Percentiles rank a stretch among this genome's conserved stretches.
Conservation (phyloP, 2,329 filamentous ascomycete genomes). For the Fusarium haematococcum region DNA sequence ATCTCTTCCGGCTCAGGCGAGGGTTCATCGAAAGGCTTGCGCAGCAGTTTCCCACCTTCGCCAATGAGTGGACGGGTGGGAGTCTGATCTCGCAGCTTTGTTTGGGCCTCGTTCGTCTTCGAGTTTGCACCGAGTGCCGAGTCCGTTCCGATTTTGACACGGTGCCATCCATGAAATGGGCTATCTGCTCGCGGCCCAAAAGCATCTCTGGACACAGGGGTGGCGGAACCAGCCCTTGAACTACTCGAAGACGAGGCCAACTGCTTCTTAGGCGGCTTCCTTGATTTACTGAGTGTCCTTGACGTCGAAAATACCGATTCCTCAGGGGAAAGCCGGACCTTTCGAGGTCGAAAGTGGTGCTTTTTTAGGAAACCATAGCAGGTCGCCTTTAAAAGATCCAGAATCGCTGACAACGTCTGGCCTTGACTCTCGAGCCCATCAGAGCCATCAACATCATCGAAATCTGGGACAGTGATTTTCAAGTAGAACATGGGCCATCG, state of each 20-base stretch:
- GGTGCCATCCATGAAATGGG: conserved; percentile 54
- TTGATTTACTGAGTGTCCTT: conserved; percentile 29
- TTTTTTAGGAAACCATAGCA: conserved; percentile 80
- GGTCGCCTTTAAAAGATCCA: conserved; percentile 76
- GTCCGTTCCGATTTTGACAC: conserved; percentile 48
- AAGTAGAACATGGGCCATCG: conserved; percentile 91
- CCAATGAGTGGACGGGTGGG: conserved; percentile 50
- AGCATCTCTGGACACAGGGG: conserved; percentile 8
- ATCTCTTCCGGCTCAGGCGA: conserved; percentile 24
- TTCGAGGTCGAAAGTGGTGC: conserved; percentile 73
- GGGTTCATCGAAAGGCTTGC: conserved; percentile 58
- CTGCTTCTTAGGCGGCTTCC: conserved; percentile 27
- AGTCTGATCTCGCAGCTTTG: conserved; percentile 4
- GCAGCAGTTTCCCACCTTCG: conserved; percentile 55
- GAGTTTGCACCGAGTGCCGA: not conserved
- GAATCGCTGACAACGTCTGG: conserved; percentile 59
- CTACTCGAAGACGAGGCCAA: conserved; percentile 11
- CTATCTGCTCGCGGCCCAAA: conserved; percentile 19
- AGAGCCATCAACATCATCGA: conserved; percentile 49
- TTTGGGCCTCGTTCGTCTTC: not conserved
- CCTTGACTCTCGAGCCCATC: conserved; percentile 58
- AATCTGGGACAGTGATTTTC: conserved; percentile 63
- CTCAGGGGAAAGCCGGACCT: conserved; percentile 37
- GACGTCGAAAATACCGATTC: conserved; percentile 43
- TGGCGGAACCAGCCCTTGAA: conserved; percentile 26